These are phyloP conservation scores for Abortiporus biennis DNA, from an alignment of 1,284 basidiomycete species.

Conservation along the genomic window DNA sequence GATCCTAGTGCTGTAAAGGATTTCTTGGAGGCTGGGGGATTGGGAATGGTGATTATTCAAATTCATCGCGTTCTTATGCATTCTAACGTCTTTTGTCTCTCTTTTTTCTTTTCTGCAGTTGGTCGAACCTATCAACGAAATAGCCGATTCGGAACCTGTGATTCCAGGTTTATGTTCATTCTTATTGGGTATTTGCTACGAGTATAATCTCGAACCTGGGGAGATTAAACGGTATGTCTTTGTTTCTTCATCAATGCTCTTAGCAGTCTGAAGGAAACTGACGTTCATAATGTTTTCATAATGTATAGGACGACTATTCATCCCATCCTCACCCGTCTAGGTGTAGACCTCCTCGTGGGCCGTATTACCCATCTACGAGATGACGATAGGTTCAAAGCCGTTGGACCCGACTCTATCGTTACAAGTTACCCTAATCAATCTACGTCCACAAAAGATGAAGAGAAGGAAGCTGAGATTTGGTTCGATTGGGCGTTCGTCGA, in stretches of 20 bases:
- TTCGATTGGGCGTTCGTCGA: constrained; percentile 99
- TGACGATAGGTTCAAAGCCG: constrained; percentile 85
- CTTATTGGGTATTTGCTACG: constrained; percentile 90
- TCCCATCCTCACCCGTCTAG: constrained; percentile 81
- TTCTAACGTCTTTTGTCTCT: not conserved
- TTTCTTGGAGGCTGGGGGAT: constrained; percentile 85
- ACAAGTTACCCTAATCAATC: constrained; percentile 37
- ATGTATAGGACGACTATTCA: constrained; percentile 67
- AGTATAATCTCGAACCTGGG: constrained; percentile 90
- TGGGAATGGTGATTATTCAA: constrained; percentile 76
- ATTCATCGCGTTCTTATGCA: not conserved
- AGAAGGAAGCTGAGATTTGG: constrained; percentile 86
- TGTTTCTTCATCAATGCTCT: too few relatives aligned
- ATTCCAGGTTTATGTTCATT: constrained; percentile 92
- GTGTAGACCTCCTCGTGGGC: constrained; percentile 86
- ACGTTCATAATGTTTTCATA: not conserved
- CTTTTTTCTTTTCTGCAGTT: constrained; percentile 41
- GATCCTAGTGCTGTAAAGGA: constrained; percentile 84
- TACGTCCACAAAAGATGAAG: constrained; percentile 23
- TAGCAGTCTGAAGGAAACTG: too few relatives aligned
- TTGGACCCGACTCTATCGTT: constrained; percentile 77
- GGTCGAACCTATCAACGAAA: constrained; percentile 92
- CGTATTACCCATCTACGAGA: constrained; percentile 84
- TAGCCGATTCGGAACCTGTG: constrained; percentile 78
- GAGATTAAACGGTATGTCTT: constrained; percentile 74